Conservation (phyloP, 345 rosid genomes). For the Ceriops zippeliana region DNA sequence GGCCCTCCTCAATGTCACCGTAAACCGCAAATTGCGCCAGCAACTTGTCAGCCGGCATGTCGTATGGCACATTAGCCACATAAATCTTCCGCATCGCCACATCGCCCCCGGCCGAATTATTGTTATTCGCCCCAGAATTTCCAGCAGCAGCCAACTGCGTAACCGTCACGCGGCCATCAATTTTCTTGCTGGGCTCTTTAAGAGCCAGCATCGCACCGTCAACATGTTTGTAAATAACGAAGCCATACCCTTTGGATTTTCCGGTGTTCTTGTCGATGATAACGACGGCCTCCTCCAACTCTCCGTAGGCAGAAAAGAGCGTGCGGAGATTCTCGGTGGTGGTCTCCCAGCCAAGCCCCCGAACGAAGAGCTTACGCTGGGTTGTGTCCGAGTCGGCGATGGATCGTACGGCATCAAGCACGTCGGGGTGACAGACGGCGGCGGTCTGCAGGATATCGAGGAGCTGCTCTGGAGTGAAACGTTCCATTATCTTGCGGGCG, state of each 20-base stretch:
- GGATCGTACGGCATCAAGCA: conserved; percentile 47
- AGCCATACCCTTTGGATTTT: conserved; percentile 81
- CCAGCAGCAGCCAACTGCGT: conserved; percentile 81
- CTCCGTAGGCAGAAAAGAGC: conserved; percentile 62
- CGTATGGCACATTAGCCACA: conserved; percentile 62
- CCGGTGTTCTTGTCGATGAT: conserved; percentile 67
- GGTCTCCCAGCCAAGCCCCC: conserved; percentile 87
- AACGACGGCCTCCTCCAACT: conserved; percentile 59
- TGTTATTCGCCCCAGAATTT: neutral
- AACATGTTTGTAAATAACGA: conserved; percentile 62
- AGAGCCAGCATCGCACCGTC: conserved; percentile 71
- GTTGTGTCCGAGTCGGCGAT: conserved; percentile 63
- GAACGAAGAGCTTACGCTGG: conserved; percentile 77
- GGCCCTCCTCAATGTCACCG: too few relatives aligned
- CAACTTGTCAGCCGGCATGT: too few relatives aligned
- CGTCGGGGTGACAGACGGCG: conserved; percentile 44
- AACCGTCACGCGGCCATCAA: conserved; percentile 72
- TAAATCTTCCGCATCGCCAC: conserved; percentile 71
- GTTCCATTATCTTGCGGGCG: neutral
- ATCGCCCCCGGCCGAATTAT: conserved; percentile 44
- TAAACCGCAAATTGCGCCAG: too few relatives aligned
- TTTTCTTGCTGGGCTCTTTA: conserved; percentile 77
- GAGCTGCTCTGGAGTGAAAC: conserved; percentile 46
- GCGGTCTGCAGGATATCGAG: conserved; percentile 57
- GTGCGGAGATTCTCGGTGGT: conserved; percentile 62